Conservation (phyloP, 2,329 filamentous ascomycete genomes). For the Nemania sp. region DNA sequence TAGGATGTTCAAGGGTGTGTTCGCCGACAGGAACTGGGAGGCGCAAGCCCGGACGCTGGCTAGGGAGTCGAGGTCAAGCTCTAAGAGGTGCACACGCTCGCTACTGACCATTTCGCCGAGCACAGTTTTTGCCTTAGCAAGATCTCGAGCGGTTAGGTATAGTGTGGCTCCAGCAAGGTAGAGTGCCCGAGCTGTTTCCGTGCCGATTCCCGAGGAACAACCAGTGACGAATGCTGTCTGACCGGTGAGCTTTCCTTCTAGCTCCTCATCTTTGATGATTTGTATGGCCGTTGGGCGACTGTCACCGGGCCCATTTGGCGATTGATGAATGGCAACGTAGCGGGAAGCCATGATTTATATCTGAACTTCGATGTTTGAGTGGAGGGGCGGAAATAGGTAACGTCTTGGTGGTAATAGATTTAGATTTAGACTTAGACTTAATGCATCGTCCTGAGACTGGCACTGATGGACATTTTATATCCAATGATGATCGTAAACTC, state of each 20-base stretch:
- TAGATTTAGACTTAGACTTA: neutral
- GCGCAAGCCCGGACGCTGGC: slow-evolving; percentile 34
- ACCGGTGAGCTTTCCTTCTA: neutral
- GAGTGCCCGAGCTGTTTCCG: neutral
- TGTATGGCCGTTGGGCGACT: neutral
- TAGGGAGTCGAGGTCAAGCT: neutral
- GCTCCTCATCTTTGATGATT: neutral
- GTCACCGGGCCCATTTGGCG: neutral
- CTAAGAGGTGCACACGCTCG: neutral
- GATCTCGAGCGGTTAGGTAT: neutral
- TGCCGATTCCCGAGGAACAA: neutral
- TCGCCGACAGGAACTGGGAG: slow-evolving; percentile 30
- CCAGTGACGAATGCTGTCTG: neutral
- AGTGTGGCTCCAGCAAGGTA: neutral
- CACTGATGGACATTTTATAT: neutral
- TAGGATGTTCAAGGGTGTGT: slow-evolving; percentile 38
- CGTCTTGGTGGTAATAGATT: neutral
- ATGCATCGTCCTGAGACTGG: neutral
- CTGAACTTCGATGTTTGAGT: neutral
- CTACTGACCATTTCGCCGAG: neutral
- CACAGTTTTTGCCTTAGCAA: neutral
- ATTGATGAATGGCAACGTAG: neutral
- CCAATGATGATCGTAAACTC: neutral
- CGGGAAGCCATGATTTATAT: neutral
- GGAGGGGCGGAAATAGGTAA: neutral